These are phyloP conservation scores for Pueraria montana DNA, from an alignment of 306 rosid genomes.

Conservation along the genomic window DNA sequence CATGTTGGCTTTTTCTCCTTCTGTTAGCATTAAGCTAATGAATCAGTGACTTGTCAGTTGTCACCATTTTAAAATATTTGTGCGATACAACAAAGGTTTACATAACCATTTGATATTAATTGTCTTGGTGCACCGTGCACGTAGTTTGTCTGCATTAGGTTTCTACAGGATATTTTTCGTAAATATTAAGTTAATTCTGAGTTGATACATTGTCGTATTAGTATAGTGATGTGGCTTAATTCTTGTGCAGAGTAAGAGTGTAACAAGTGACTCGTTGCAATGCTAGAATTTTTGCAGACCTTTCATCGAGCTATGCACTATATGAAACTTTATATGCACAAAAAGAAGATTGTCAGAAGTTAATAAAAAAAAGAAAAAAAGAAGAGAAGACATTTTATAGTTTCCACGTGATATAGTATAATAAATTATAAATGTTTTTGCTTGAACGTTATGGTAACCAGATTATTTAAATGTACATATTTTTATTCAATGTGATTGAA, in stretches of 20 bases:
- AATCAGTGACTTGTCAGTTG: too few species aligned
- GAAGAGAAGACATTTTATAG: background rate
- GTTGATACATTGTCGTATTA: background rate
- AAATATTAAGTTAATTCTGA: background rate
- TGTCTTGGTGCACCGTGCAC: too few species aligned
- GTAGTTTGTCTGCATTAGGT: background rate
- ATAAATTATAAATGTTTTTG: background rate
- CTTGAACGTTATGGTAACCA: background rate
- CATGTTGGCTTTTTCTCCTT: background rate
- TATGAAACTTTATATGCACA: background rate
- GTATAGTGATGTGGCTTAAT: background rate
- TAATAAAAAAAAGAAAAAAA: too few species aligned
- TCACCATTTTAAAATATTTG: too few species aligned
- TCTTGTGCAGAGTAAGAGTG: background rate
- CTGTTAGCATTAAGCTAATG: too few species aligned
- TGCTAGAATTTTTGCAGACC: too few species aligned
- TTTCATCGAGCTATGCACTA: background rate
- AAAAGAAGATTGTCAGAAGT: constrained; percentile 6
- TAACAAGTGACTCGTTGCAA: background rate
- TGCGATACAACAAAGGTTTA: too few species aligned
- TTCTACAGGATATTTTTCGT: background rate
- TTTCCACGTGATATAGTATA: background rate
- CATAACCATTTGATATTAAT: too few species aligned
- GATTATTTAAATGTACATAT: background rate
- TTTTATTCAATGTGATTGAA: background rate